phyloP scores from a whole-genome alignment of 2,329 filamentous ascomycete species.

The Purpureocillium lavendulum region DNA sequence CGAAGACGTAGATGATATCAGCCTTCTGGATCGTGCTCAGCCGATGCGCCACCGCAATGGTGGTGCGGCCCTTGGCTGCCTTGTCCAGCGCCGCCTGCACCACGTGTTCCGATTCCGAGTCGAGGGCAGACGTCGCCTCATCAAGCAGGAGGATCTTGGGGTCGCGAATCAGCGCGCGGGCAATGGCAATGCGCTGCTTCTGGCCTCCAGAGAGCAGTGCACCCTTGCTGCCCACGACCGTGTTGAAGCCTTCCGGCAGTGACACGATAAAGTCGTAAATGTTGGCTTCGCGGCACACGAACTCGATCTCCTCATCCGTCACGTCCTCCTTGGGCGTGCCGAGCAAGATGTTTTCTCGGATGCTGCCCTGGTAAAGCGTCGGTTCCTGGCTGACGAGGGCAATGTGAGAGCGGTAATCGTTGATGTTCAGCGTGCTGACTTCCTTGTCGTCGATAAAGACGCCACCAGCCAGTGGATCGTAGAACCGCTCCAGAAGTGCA shows the following conservation, averaged over 20 bases:
- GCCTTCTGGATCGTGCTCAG: constrained; percentile 91
- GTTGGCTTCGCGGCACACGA: constrained; percentile 82
- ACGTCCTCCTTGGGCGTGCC: constrained; percentile 61
- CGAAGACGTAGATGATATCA: constrained; percentile 94
- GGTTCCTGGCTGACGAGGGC: constrained; percentile 92
- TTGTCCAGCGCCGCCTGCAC: constrained; percentile 75
- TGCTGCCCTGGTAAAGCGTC: constrained; percentile 86
- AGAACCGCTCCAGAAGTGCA: constrained; percentile 86
- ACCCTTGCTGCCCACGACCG: constrained; percentile 80
- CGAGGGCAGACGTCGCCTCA: constrained; percentile 71
- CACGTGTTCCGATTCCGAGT: constrained; percentile 69
- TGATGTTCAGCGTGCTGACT: constrained; percentile 72
- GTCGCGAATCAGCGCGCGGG: constrained; percentile 81
- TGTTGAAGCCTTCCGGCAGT: constrained; percentile 77
- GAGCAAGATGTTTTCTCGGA: constrained; percentile 83
- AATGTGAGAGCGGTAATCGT: constrained; percentile 75
- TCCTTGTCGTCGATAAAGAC: constrained; percentile 78
- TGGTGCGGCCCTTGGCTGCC: constrained; percentile 77
- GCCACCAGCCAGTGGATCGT: constrained; percentile 74
- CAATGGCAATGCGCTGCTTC: constrained; percentile 91
- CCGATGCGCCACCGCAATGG: constrained; percentile 88
- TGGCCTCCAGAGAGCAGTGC: constrained; percentile 81
- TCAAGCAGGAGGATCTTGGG: constrained; percentile 81
- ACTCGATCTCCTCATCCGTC: constrained; percentile 62
- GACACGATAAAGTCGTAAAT: constrained; percentile 89